Conservation (phyloP, 768 basidiomycete species). For the Boletus insuetus region DNA sequence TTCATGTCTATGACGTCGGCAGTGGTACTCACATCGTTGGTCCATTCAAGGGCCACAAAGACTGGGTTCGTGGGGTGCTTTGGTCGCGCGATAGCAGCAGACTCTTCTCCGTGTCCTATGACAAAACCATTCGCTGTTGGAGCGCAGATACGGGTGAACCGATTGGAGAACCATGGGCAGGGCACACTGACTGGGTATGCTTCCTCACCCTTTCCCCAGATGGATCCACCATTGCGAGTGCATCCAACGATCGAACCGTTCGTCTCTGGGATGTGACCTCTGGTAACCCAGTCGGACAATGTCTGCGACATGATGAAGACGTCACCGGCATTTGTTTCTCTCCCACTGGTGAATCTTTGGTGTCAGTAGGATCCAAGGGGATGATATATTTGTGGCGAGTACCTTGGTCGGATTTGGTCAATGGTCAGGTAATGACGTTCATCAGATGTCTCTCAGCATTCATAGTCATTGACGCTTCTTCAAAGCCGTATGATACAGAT, state of each 20-base stretch:
- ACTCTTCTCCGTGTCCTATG: neutral
- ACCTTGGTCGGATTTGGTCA: neutral
- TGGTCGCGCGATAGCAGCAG: slow-evolving; percentile 9
- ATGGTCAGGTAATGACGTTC: neutral
- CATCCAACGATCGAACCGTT: neutral
- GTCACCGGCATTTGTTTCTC: neutral
- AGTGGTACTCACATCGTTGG: neutral
- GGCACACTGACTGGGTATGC: neutral
- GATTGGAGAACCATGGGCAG: neutral
- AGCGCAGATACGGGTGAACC: neutral
- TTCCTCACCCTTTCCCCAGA: neutral
- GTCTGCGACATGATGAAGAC: neutral
- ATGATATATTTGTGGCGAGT: neutral
- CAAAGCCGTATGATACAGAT: too few relatives aligned
- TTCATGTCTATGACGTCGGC: neutral
- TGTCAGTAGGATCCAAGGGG: neutral
- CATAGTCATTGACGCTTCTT: too few relatives aligned
- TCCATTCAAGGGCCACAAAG: neutral
- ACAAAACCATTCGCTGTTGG: slow-evolving; percentile 12
- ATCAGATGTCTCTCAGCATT: neutral
- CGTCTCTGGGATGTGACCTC: neutral
- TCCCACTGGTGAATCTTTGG: neutral
- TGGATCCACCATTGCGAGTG: neutral
- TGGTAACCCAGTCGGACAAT: neutral
- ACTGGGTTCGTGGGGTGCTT: neutral